Base-by-base conservation (phyloP, 129 eudicot genomes). In the Pulicaria dysenterica region DNA sequence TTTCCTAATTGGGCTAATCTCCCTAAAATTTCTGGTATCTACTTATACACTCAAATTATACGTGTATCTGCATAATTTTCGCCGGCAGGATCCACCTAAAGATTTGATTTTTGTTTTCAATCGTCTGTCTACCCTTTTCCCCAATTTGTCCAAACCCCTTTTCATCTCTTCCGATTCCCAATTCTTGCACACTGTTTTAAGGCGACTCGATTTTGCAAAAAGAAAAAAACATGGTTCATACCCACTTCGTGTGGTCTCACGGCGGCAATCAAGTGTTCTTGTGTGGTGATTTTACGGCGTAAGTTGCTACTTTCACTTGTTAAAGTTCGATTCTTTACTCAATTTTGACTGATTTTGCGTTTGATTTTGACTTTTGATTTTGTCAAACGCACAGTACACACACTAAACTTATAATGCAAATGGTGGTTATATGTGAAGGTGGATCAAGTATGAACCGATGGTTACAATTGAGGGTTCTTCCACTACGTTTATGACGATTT, bases 181-280 rank as follows among this genome's bases (percentile, higher is more conserved):
- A 10, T 49, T 50, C 11, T 9, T 45, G 6, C 44, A 41, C 43
- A 19, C 70, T 63, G 24, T 58, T 74, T 82, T 76, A 55, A 69
- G 64, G 65, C 57, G 14, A 71, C 45, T 50, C 47, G 31, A 51
- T 67, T 68, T 62, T 53, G 40, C 50, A 66, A 64, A 0, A 36
- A 34, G 6, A 39, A 3, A 0, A 43, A 34, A 8, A 39, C 3
- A 88, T 88, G 95, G 90, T 88, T 72, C 95, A 75, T 44, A 78
- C 84, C 1, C 83, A 67, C 64, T 88, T 88, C 77, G 50, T 74
- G 53, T 88, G 95, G 95, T 63, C 84, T 58, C 83, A 83, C 49
- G 95, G 95, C 12, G 95, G 95, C 72, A 73, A 53, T 58, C 84
- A 83, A 47, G 95, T 85, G 36, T 59, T 63, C 34, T 76, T 88